Evolutionary conservation across 2,329 filamentous ascomycete genomes (phyloP).

Genomic region (Pseudocercospora vitis): DNA sequence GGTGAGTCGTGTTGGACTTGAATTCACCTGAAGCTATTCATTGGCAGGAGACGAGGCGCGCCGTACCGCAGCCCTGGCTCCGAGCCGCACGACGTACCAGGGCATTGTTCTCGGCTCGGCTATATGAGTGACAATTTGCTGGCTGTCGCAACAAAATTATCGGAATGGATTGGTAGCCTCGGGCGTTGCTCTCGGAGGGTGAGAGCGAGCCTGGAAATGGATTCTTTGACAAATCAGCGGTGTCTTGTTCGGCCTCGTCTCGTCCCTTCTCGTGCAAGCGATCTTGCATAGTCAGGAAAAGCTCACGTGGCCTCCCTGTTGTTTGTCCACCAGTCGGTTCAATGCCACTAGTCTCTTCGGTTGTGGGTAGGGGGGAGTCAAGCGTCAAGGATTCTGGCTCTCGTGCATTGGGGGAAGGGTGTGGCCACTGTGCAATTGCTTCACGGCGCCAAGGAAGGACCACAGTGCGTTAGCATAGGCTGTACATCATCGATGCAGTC

Average conservation of each 20-base stretch:
- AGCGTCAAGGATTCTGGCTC: background rate
- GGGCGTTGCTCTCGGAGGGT: background rate
- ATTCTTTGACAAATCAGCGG: background rate
- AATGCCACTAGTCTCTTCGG: constrained; percentile 4
- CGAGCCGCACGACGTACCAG: constrained; percentile 4
- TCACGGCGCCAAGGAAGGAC: constrained; percentile 8
- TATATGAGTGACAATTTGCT: background rate
- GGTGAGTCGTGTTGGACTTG: background rate
- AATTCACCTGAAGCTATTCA: background rate
- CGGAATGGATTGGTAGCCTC: constrained; percentile 7
- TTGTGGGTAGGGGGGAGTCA: constrained; percentile 12
- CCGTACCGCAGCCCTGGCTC: background rate
- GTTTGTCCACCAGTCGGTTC: background rate
- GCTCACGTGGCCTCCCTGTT: constrained; percentile 3
- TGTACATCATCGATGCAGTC: constrained; percentile 5
- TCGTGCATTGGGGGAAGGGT: background rate
- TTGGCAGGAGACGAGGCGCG: background rate
- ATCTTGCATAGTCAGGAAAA: background rate
- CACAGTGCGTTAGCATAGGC: constrained; percentile 2
- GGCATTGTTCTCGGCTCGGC: constrained; percentile 13
- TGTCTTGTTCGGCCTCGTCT: constrained; percentile 1
- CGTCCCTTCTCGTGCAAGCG: constrained; percentile 1
- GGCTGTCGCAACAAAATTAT: background rate
- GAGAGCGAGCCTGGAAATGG: background rate
- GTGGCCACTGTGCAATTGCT: background rate